Conservation (phyloP, 306 rosid genomes). For the Prunus padus region DNA sequence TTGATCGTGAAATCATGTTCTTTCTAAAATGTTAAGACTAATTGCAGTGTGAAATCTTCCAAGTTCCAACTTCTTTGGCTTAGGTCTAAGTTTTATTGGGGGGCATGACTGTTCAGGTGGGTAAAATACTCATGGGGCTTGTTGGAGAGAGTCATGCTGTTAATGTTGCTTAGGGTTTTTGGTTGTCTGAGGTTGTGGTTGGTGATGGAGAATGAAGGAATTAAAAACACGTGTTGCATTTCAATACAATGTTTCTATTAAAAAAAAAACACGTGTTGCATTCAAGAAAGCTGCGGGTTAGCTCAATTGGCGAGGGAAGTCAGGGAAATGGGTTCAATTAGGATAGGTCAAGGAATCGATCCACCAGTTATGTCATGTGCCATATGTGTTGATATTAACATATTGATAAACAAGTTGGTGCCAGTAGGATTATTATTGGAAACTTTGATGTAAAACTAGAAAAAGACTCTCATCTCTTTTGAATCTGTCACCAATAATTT, state of each 20-base stretch:
- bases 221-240: background rate
- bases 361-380: too few species aligned
- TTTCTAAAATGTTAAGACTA: background rate
- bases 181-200: background rate
- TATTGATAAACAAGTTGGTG: too few species aligned
- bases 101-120: background rate
- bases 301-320: too few species aligned
- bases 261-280: too few species aligned
- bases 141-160: background rate
- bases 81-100: background rate
- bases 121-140: background rate
- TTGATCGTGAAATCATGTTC: conserved; percentile 7
- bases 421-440: too few species aligned
- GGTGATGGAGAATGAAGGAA: background rate
- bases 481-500: background rate
- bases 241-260: too few species aligned
- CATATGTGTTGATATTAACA: too few species aligned
- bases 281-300: too few species aligned
- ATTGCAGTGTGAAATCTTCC: background rate
- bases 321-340: too few species aligned
- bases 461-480: too few species aligned
- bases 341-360: too few species aligned
- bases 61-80: background rate
- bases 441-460: too few species aligned
- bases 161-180: background rate